A percentile compares a stretch with the other conserved stretches of the same genome.
phyloP scores from a whole-genome alignment of 345 rosid genomes.

The Sapria himalayana region DNA sequence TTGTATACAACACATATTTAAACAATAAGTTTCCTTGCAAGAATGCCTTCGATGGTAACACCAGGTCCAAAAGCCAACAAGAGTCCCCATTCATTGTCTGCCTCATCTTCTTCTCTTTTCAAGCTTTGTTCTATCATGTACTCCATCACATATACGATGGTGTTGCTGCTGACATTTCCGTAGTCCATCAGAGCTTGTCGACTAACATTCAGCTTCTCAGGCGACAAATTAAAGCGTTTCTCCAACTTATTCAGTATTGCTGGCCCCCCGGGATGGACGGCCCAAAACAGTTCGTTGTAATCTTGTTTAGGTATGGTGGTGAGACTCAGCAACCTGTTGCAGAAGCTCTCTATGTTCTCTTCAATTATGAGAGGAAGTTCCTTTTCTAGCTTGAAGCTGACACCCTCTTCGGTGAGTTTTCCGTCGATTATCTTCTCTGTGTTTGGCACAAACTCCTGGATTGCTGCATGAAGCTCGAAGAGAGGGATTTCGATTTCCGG shows the following conservation, averaged over 20 bases:
- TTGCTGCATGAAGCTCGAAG: conserved; percentile 71
- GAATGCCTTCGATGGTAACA: conserved; percentile 88
- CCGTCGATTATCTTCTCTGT: conserved; percentile 76
- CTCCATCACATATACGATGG: conserved; percentile 77
- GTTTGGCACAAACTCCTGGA: conserved; percentile 60
- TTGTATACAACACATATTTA: too few relatives aligned
- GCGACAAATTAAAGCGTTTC: conserved; percentile 46
- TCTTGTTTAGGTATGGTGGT: conserved; percentile 23
- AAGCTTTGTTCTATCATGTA: conserved; percentile 66
- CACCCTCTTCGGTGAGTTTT: conserved; percentile 72
- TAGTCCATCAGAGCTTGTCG: conserved; percentile 77
- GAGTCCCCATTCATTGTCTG: conserved; percentile 46
- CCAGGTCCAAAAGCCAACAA: conserved; percentile 94
- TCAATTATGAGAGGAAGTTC: conserved; percentile 92
- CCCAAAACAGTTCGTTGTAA: conserved; percentile 78
- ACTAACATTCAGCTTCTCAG: conserved; percentile 63
- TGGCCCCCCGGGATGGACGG: conserved; percentile 97
- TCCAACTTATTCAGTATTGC: conserved; percentile 80
- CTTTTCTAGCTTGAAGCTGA: conserved; percentile 67
- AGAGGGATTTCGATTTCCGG: conserved; percentile 39
- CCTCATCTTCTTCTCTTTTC: conserved; percentile 16
- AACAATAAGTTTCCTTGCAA: conserved; percentile 54
- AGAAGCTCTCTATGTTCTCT: conserved; percentile 68
- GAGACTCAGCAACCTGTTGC: conserved; percentile 32
- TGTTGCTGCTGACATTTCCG: conserved; percentile 88